Conservation (phyloP, 2,329 filamentous ascomycete species). For the Stachybotrys echinatus region DNA sequence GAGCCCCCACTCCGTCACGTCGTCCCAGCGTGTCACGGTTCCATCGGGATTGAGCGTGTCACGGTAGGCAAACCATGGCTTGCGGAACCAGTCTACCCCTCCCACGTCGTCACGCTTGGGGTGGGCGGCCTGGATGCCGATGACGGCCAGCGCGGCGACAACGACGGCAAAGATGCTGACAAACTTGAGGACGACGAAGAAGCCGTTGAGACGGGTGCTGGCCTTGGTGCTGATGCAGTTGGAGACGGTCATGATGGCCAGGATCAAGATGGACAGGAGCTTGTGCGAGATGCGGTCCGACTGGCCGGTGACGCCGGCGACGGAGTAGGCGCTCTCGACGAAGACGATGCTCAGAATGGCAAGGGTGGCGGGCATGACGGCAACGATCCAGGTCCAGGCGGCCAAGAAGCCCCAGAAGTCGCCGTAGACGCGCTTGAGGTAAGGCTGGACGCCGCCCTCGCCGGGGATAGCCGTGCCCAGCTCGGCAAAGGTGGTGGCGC, state of each 20-base stretch:
- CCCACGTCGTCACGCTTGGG: conserved; percentile 30
- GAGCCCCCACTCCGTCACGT: conserved; percentile 49
- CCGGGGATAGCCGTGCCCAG: conserved; percentile 58
- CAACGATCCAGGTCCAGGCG: conserved; percentile 61
- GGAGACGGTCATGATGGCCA: conserved; percentile 40
- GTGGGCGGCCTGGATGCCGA: conserved; percentile 31
- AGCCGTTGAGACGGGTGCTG: conserved; percentile 48
- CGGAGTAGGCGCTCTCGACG: conserved; percentile 53
- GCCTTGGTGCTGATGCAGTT: conserved; percentile 53
- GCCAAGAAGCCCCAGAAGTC: conserved; percentile 57
- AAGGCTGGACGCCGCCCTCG: conserved; percentile 60
- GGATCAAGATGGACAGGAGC: conserved; percentile 42
- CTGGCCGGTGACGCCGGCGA: conserved; percentile 39
- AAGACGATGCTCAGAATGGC: conserved; percentile 62
- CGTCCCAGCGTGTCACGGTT: conserved; percentile 40
- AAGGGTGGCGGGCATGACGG: conserved; percentile 58
- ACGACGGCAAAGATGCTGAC: conserved; percentile 42
- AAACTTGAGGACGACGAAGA: conserved; percentile 52
- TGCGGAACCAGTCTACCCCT: conserved; percentile 45
- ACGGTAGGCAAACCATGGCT: conserved; percentile 50
- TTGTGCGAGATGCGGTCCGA: conserved; percentile 41
- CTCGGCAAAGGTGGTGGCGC: conserved; percentile 57
- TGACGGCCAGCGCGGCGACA: conserved; percentile 41
- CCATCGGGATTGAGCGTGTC: conserved; percentile 45
- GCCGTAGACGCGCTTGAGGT: conserved; percentile 55